Evolutionary conservation across 257 asterid genomes (phyloP).

Genomic region (Scutellaria minor): DNA sequence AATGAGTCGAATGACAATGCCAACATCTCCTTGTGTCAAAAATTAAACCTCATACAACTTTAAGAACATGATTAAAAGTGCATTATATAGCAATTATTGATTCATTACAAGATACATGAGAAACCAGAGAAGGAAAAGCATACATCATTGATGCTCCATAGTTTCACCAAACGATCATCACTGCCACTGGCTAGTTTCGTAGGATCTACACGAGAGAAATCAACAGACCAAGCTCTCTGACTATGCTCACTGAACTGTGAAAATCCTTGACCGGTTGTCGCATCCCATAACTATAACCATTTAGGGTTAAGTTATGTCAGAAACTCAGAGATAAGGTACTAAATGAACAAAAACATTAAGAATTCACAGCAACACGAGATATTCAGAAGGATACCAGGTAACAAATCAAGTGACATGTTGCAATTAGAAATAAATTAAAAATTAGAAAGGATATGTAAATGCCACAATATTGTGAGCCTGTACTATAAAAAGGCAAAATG

Average conservation of each 20-base stretch:
- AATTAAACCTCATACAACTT: neutral
- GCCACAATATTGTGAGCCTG: conserved; percentile 17
- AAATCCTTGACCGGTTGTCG: conserved; percentile 72
- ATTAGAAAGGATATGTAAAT: conserved; percentile 4
- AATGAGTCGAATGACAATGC: neutral
- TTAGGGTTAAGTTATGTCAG: conserved; percentile 37
- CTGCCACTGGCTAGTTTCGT: conserved; percentile 88
- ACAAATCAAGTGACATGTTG: neutral
- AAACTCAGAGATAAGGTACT: conserved; percentile 29
- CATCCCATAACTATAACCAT: conserved; percentile 94
- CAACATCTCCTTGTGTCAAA: neutral
- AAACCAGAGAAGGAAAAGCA: conserved; percentile 37
- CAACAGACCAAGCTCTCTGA: conserved; percentile 97
- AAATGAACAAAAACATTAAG: conserved; percentile 25
- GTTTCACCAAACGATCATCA: conserved; percentile 86
- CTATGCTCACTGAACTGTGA: conserved; percentile 67
- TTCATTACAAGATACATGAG: conserved; percentile 21
- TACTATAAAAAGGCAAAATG: neutral
- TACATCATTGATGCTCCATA: conserved; percentile 93
- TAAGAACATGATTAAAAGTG: conserved; percentile 9
- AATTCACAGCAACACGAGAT: conserved; percentile 11
- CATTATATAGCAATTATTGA: conserved; percentile 15
- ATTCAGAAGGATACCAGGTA: conserved; percentile 5
- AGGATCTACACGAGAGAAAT: conserved; percentile 84
- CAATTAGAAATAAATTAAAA: neutral